A percentile compares a stretch with the other conserved stretches of the same genome.
Conservation (phyloP, 169 alveolate genomes). For the Eimeria tenella region DNA sequence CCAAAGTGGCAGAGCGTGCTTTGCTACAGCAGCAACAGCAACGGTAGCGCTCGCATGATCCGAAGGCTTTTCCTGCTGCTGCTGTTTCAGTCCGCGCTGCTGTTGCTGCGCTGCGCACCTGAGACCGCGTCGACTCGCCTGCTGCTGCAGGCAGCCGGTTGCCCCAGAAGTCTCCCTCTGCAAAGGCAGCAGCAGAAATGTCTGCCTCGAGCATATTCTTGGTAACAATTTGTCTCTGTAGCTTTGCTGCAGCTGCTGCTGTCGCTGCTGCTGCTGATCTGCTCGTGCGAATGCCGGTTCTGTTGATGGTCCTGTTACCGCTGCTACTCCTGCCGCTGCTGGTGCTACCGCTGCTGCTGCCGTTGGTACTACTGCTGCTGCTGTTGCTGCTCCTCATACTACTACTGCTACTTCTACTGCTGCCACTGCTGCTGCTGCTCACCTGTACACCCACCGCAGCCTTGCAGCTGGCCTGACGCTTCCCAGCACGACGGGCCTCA, state of each 20-base stretch:
- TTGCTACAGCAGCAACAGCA: slow-evolving; percentile 10
- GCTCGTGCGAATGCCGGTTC: neutral
- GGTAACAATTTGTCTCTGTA: too few relatives aligned
- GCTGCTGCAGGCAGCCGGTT: neutral
- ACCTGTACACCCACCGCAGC: slow-evolving; percentile 49
- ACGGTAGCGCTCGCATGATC: neutral
- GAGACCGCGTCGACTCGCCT: neutral
- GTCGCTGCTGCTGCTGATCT: neutral
- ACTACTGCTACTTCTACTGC: neutral
- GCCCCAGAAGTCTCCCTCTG: slow-evolving; percentile 34
- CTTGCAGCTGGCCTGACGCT: neutral
- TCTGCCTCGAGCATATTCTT: neutral
- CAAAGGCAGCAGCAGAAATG: neutral
- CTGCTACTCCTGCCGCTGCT: neutral
- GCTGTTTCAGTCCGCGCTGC: neutral
- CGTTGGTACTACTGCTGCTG: neutral
- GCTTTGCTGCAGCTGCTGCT: neutral
- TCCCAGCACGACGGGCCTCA: slow-evolving; percentile 12
- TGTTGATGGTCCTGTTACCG: neutral
- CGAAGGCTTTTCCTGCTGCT: neutral
- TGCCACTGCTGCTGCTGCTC: slow-evolving; percentile 33
- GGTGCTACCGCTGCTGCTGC: neutral
- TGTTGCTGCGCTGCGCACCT: slow-evolving; percentile 11
- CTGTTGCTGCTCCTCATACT: neutral
- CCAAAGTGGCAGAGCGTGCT: too few relatives aligned